Evolutionary conservation across 257 asterid genomes (phyloP), one percentile per base, ranked within the genome.

Genomic region (Buddleja alternifolia): DNA sequence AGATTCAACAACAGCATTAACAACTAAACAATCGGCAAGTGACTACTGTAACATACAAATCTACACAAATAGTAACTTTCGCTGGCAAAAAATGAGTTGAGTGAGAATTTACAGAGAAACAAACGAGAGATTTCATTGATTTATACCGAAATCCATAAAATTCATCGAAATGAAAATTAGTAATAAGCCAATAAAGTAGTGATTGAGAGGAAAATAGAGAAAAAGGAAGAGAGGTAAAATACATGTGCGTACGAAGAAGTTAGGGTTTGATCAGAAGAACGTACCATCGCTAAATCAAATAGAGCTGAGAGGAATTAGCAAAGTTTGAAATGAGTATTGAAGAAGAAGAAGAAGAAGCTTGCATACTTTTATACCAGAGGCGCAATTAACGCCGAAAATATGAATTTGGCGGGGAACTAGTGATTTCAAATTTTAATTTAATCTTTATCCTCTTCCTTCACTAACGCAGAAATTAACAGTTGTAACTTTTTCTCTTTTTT

Each of bases 221-320:
- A 19, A 4, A 15, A 7, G 2, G 8, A 53, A 34, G 4, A 61
- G 6, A 50, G 23, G 14, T 7, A 3, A 36, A 17, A 61, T 10
- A 10, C 52, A 59, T 4, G 1, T 10, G 29, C 41, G 23, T n/a
- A 9, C 23, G 61, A 14, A 59, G 24, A 40, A 41, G 52, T 34
- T 29, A 53, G 67, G 70, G 60, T 39, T 58, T 51, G 25, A 57
- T 1, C 2, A 25, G 40, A 19, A 53, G 65, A 23, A 39, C 76
- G 39, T 65, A 76, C 84, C 84, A 80, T 80, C 60, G 73, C 11
- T 52, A 53, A 54, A 21, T 20, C 34, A 46, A 65, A 62, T 25
- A 45, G 66, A 61, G 55, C 37, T 15, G 4, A 19, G 64, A 37
- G 64, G 67, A 65, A 46, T 17, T 60, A 19, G 72, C 60, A 48